phyloP scores from a whole-genome alignment of 2,329 filamentous ascomycete genomes.

The Exutisphaerella laricina region DNA sequence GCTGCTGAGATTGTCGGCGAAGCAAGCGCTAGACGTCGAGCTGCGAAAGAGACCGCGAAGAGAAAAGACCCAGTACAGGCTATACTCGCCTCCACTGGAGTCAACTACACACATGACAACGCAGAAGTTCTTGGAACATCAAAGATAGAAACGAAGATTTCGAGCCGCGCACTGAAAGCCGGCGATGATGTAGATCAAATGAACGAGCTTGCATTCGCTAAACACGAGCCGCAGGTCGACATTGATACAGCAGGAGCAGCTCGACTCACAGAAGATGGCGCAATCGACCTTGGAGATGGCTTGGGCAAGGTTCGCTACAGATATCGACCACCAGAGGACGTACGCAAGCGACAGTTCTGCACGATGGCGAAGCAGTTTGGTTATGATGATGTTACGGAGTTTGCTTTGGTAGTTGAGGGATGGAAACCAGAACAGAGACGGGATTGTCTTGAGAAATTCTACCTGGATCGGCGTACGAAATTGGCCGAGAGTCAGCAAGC shows the following conservation, averaged over 20 bases:
- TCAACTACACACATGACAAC: conserved; percentile 95
- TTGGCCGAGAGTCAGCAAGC: conserved; percentile 4
- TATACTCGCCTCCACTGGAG: conserved; percentile 79
- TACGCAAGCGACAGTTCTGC: conserved; percentile 79
- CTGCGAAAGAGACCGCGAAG: conserved; percentile 31
- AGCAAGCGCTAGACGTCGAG: conserved; percentile 29
- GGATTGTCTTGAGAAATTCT: conserved; percentile 75
- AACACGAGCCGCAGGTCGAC: conserved; percentile 33
- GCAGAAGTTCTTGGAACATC: conserved; percentile 89
- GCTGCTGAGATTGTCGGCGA: conserved; percentile 53
- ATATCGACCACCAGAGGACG: conserved; percentile 69
- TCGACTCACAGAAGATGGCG: conserved; percentile 23
- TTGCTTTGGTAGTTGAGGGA: conserved; percentile 82
- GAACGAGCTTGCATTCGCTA: conserved; percentile 37
- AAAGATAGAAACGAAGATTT: conserved; percentile 83
- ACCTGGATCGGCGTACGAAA: conserved; percentile 50
- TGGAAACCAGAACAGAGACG: conserved; percentile 81
- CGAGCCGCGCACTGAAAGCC: conserved; percentile 64
- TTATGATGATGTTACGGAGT: conserved; percentile 70
- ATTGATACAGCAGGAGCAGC: not conserved
- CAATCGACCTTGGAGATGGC: conserved; percentile 14
- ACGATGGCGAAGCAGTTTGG: conserved; percentile 78
- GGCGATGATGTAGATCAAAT: conserved; percentile 48
- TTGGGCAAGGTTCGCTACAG: conserved; percentile 45
- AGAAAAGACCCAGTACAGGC: conserved; percentile 74